Evolutionary conservation across 257 asterid genomes (phyloP).

Genomic region (Ehretia macrophylla): DNA sequence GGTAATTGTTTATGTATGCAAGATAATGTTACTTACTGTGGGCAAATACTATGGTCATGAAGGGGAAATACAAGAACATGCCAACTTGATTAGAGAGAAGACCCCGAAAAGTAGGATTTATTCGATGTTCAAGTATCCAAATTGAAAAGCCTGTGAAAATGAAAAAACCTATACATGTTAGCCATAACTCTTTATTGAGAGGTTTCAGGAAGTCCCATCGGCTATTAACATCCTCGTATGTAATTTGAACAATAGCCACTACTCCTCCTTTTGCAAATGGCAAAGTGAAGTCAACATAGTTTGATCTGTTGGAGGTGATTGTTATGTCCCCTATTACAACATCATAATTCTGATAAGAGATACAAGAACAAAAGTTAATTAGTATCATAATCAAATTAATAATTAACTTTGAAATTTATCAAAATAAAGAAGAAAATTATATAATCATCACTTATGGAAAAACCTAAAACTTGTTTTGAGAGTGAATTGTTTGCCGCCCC

Average conservation of each 20-base stretch:
- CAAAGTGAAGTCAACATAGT: conserved; percentile 40
- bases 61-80: conserved; percentile 23
- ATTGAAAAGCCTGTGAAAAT: conserved; percentile 40
- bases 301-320: conserved; percentile 39
- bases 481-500: no score
- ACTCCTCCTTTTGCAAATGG: conserved; percentile 42
- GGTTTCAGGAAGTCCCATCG: conserved; percentile 52
- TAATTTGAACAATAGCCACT: conserved; percentile 31
- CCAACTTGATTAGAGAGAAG: conserved; percentile 22
- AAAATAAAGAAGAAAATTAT: not conserved
- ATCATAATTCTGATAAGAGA: conserved; percentile 27
- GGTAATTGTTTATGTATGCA: no score
- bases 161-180: conserved; percentile 34
- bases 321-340: conserved; percentile 45
- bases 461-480: no score
- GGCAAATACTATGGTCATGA: conserved; percentile 18
- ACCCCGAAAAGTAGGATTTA: conserved; percentile 39
- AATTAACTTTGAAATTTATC: not conserved
- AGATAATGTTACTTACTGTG: conserved; percentile 14
- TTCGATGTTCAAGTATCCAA: conserved; percentile 51
- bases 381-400: no score
- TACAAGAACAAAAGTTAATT: no score
- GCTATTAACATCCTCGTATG: conserved; percentile 20
- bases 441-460: no score
- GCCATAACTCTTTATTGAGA: conserved; percentile 44